These are phyloP conservation scores for Plasmodiophora brassicae DNA, from an alignment of 208 protist genomes.

Conservation along the genomic window DNA sequence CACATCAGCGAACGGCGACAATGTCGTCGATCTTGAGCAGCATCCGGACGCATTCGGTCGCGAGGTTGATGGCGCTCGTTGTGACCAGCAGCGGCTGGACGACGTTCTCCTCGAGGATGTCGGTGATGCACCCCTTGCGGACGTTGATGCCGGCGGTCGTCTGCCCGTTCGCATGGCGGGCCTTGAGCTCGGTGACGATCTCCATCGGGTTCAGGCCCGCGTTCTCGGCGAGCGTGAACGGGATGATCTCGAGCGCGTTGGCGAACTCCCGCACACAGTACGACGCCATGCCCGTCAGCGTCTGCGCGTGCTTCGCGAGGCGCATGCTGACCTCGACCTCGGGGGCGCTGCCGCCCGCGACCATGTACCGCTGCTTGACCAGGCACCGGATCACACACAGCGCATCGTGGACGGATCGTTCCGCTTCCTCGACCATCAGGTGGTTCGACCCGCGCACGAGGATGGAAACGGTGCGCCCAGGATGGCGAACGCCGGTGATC, in stretches of 20 bases:
- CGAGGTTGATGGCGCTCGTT: constrained; percentile 84
- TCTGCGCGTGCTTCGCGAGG: constrained; percentile 80
- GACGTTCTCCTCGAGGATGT: constrained; percentile 96
- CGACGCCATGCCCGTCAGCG: constrained; percentile 70
- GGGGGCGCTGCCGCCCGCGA: constrained; percentile 90
- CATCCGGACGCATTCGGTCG: constrained; percentile 92
- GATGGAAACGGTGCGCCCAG: constrained; percentile 86
- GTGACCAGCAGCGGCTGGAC: constrained; percentile 94
- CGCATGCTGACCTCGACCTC: constrained; percentile 85
- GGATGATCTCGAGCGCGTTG: constrained; percentile 90
- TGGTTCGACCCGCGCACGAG: constrained; percentile 91
- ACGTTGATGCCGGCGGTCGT: constrained; percentile 77
- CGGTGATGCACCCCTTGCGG: constrained; percentile 81
- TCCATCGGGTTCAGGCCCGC: constrained; percentile 91
- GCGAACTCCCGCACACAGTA: constrained; percentile 92
- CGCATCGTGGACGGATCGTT: constrained; percentile 97
- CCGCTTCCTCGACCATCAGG: constrained; percentile 89
- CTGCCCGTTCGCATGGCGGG: constrained; percentile 81
- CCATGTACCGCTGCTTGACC: constrained; percentile 81
- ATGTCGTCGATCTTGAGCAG: constrained; percentile 97
- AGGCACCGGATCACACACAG: constrained; percentile 98
- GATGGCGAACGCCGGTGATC: constrained; percentile 80
- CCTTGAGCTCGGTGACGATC: constrained; percentile 95
- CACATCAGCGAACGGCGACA: constrained; percentile 57
- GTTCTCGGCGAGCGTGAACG: constrained; percentile 98